Evolutionary conservation across 2,329 filamentous ascomycete genomes (phyloP), one percentile per base, ranked within the genome.

Genomic region (Aspergillus aculeatinus): DNA sequence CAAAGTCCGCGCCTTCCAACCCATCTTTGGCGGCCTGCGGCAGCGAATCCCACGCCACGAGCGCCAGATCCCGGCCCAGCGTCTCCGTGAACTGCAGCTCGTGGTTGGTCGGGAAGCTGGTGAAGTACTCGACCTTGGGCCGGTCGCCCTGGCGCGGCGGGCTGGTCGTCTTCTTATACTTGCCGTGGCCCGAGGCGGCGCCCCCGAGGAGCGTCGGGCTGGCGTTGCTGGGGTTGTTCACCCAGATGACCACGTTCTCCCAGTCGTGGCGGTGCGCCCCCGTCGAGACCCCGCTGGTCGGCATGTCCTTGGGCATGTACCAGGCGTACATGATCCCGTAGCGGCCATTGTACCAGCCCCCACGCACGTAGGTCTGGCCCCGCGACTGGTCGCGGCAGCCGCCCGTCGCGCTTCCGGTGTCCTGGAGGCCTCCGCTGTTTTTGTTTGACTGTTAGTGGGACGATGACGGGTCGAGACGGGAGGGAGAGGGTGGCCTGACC

Each of bases 241-340:
- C 56, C 56, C 56, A 58, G 25, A 58, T 52, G 14, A 58, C 56
- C 19, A 58, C 56, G 42, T 58, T 58, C 56, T 58, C 56, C 56
- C 56, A 58, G 35, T 58, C 56, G 27, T 58, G 56, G 7, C 56
- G 56, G 42, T 58, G 56, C n/a, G 56, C 56, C 9, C 56, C 56
- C 5, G 39, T 6, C 1, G 56, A 58, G 3, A 58, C 27, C 2
- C 56, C 56, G 19, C 35, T 48, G 49, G 27, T 53, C 16, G 56
- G 49, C 56, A 58, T 58, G 50, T 58, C 56, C 56, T 58, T 58
- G 3, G 56, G 56, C 56, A 58, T 58, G 14, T 58, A 58, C 56
- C 56, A 58, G 10, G 56, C 35, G 21, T 58, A 58, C 56, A 58
- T 58, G 56, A 58, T 53, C 5, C 56, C 56, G n/a, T 58, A 58